phyloP scores from a whole-genome alignment of 495 filamentous ascomycete genomes.

The Penicillium verhagenii region DNA sequence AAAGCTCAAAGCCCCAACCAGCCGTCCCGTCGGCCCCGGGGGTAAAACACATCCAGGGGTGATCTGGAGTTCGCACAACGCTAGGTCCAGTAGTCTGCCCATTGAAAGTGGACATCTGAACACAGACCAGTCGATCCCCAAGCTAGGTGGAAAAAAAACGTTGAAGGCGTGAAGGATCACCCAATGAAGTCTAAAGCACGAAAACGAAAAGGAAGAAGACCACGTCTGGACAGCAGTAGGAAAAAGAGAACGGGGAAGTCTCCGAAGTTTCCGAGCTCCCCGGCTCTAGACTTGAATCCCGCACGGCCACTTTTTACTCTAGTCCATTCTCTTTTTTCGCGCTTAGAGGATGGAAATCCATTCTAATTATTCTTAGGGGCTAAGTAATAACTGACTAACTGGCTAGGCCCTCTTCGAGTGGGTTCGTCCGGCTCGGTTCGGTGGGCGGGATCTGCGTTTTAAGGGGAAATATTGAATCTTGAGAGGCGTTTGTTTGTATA shows the following conservation, averaged over 20 bases:
- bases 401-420: background rate
- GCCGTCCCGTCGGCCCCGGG: background rate
- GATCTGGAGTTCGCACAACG: too few species aligned
- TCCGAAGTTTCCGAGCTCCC: background rate
- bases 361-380: background rate
- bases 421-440: background rate
- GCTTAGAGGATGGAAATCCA: background rate
- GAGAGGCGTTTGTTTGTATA: background rate
- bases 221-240: too few species aligned
- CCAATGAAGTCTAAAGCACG: background rate
- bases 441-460: constrained; percentile 2
- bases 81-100: too few species aligned
- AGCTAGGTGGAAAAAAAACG: too few species aligned
- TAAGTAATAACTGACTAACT: background rate
- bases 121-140: too few species aligned
- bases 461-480: background rate
- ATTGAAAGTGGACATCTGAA: too few species aligned
- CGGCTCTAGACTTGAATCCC: background rate
- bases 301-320: background rate
- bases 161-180: background rate
- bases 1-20: too few species aligned
- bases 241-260: background rate
- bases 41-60: background rate
- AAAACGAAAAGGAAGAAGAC: too few species aligned
- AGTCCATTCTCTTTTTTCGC: background rate